Percentiles rank a stretch among this genome's conserved stretches.
phyloP scores from a whole-genome alignment of 192 early-diverging fungal genomes.

The Linnemannia exigua region DNA sequence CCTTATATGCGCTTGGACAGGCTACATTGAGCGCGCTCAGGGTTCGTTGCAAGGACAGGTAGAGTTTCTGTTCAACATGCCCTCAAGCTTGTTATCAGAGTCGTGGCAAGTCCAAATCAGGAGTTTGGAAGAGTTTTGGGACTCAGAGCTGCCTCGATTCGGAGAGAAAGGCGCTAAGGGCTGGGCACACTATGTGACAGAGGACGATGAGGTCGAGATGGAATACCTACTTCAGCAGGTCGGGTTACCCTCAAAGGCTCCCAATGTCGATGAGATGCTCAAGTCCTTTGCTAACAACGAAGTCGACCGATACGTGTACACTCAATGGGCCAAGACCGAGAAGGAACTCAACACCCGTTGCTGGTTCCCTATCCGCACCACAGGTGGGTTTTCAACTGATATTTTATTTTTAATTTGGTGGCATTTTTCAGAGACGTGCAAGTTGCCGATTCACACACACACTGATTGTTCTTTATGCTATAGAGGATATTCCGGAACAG shows the following conservation, averaged over 20 bases:
- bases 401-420: background rate
- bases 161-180: constrained; percentile 67
- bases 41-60: constrained; percentile 64
- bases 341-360: constrained; percentile 21
- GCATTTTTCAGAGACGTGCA: background rate
- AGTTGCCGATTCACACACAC: background rate
- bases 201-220: constrained; percentile 40
- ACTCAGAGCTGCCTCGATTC: constrained; percentile 66
- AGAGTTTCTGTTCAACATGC: constrained; percentile 64
- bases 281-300: constrained; percentile 39
- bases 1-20: too few species aligned
- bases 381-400: constrained; percentile 36
- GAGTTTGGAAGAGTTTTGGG: constrained; percentile 66
- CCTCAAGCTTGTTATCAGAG: constrained; percentile 37
- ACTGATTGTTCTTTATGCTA: background rate
- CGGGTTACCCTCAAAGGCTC: constrained; percentile 8
- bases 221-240: constrained; percentile 29
- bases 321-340: constrained; percentile 53
- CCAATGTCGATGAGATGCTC: constrained; percentile 19
- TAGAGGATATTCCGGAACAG: constrained; percentile 48
- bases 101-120: constrained; percentile 55
- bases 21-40: constrained; percentile 66
- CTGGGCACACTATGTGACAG: constrained; percentile 60
- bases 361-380: constrained; percentile 51
- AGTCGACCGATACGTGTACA: constrained; percentile 32